These are phyloP conservation scores for Capronia americana DNA, from an alignment of 2,329 filamentous ascomycete genomes.

Conservation along the genomic window DNA sequence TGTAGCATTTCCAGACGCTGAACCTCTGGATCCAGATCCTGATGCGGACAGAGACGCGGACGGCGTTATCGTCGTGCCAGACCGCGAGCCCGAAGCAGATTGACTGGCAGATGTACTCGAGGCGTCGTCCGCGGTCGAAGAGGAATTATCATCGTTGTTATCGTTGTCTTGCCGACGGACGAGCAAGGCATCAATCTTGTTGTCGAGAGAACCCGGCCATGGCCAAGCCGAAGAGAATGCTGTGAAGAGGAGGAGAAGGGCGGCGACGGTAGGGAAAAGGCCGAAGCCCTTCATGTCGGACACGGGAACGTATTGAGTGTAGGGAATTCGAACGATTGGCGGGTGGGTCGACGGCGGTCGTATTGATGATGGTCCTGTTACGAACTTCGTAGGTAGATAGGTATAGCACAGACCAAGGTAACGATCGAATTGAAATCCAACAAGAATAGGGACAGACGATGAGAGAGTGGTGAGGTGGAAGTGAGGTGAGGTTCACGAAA, in stretches of 20 bases:
- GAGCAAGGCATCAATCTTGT: conserved; percentile 37
- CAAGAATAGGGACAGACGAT: conserved; percentile 14
- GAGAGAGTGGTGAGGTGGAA: conserved; percentile 1
- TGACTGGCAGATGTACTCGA: conserved; percentile 20
- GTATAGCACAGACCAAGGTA: neutral
- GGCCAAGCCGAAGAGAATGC: conserved; percentile 43
- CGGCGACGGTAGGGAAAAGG: conserved; percentile 33
- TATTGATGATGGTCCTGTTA: conserved; percentile 6
- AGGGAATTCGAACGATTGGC: conserved; percentile 1
- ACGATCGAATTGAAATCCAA: conserved; percentile 11
- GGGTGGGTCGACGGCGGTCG: neutral
- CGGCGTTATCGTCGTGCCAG: conserved; percentile 17
- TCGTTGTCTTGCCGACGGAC: conserved; percentile 37
- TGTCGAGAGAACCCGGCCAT: conserved; percentile 41
- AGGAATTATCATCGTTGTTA: conserved; percentile 4
- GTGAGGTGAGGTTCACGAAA: conserved; percentile 12
- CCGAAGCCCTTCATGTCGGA: conserved; percentile 35
- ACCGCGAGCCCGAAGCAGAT: conserved; percentile 19
- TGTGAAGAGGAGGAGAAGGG: conserved; percentile 39
- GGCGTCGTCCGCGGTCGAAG: conserved; percentile 16
- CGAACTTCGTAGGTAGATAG: neutral
- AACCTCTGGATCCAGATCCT: conserved; percentile 30
- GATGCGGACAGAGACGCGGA: conserved; percentile 22
- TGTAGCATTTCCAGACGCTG: conserved; percentile 27
- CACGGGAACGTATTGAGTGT: conserved; percentile 2